Evolutionary conservation across 306 rosid genomes (phyloP).

Genomic region (Fragaria iinumae): DNA sequence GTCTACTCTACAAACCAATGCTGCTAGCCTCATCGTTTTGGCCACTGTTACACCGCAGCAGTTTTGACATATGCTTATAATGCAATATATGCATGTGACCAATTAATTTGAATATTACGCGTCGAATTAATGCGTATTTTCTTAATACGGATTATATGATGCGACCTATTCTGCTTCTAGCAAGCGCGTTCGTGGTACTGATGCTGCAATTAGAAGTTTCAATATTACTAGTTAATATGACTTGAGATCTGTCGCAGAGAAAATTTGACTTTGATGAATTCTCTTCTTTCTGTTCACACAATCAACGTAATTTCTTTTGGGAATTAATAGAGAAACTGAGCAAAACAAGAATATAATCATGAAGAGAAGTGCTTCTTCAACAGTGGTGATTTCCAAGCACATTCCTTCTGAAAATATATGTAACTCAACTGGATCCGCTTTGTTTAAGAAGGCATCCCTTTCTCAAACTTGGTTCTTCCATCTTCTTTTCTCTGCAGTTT

Average conservation of each 20-base stretch:
- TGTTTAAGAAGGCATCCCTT: background rate
- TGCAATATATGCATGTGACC: no score
- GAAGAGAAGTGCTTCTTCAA: background rate
- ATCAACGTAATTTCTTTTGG: no score
- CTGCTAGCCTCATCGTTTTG: no score
- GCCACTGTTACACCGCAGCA: no score
- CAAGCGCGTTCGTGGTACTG: background rate
- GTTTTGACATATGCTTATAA: no score
- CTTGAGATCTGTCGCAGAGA: background rate
- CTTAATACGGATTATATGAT: no score
- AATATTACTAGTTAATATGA: background rate
- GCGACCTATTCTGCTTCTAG: background rate
- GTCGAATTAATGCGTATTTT: no score
- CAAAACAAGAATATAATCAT: background rate
- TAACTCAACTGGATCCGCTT: background rate
- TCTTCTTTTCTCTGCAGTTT: background rate
- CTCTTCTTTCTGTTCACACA: background rate
- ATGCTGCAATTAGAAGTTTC: background rate
- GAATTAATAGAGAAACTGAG: background rate
- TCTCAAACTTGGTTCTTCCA: background rate
- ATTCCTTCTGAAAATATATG: background rate
- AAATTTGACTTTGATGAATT: background rate
- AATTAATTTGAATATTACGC: no score
- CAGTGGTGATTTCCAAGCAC: background rate
- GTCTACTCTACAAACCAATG: no score